These are phyloP conservation scores for Nepenthes mirabilis DNA, from an alignment of 148 eudicot species.

Conservation along the genomic window DNA sequence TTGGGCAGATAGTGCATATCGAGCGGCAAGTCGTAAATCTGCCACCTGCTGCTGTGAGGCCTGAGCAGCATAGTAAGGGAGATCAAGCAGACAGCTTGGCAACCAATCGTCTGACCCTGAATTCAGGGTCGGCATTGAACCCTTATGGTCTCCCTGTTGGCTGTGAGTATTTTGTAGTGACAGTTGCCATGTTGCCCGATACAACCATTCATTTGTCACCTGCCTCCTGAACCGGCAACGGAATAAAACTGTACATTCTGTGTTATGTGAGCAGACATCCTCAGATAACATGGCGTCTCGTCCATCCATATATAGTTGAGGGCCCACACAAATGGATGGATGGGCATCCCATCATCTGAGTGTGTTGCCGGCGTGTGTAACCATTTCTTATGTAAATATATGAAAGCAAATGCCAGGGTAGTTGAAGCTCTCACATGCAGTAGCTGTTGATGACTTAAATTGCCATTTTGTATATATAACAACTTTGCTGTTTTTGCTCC, in stretches of 20 bases:
- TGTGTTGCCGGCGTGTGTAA: no score
- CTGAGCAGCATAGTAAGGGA: conserved; percentile 16
- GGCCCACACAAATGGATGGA: no score
- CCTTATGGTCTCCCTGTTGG: conserved; percentile 59
- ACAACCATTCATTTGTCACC: conserved; percentile 44
- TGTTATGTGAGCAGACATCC: no score
- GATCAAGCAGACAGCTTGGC: conserved; percentile 18
- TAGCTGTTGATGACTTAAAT: no score
- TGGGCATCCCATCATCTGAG: no score
- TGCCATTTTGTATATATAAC: no score
- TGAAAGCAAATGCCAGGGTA: no score
- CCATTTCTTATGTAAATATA: no score
- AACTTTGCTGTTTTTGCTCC: no score
- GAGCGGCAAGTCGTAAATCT: conserved; percentile 53
- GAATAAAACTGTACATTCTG: conserved; percentile 23
- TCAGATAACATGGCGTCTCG: no score
- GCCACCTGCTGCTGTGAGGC: conserved; percentile 12
- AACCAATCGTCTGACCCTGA: conserved; percentile 25
- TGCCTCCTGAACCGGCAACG: conserved; percentile 85
- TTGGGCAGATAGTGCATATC: conserved; percentile 90
- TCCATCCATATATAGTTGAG: no score
- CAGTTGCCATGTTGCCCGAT: conserved; percentile 87
- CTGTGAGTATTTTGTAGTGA: conserved; percentile 74
- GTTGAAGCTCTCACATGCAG: no score
- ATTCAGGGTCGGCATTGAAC: conserved; percentile 32